A percentile compares a stretch with the other conserved stretches of the same genome.
Evolutionary conservation across 2,329 filamentous ascomycete species (phyloP).

Genomic region (Colletotrichum musicola): DNA sequence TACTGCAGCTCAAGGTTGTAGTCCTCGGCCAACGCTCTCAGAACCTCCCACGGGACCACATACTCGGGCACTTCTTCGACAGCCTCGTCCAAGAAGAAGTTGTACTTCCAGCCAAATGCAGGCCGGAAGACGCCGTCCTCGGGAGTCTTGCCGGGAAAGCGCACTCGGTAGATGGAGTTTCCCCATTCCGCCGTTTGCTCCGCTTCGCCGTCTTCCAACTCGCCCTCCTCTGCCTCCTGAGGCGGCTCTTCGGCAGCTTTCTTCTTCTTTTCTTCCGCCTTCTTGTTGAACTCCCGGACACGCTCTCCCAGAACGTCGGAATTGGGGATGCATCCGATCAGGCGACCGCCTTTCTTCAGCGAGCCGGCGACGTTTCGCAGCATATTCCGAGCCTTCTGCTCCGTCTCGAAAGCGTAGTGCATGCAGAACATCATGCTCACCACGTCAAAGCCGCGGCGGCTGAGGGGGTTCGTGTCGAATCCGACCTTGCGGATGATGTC

Average conservation of each 20-base stretch:
- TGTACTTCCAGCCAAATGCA: slow-evolving; percentile 98
- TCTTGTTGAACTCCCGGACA: slow-evolving; percentile 82
- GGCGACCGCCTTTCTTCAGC: slow-evolving; percentile 92
- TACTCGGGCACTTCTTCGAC: slow-evolving; percentile 98
- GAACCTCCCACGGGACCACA: slow-evolving; percentile 97
- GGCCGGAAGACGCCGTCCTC: slow-evolving; percentile 92
- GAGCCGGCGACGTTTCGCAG: slow-evolving; percentile 90
- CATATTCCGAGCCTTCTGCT: slow-evolving; percentile 92
- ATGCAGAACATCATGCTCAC: slow-evolving; percentile 99
- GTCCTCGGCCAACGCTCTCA: slow-evolving; percentile 93
- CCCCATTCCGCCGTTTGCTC: slow-evolving; percentile 85
- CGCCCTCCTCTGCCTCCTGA: slow-evolving; percentile 56
- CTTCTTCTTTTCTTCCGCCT: slow-evolving; percentile 56
- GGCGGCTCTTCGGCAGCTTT: slow-evolving; percentile 45
- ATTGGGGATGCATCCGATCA: slow-evolving; percentile 97
- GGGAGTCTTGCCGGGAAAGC: slow-evolving; percentile 86
- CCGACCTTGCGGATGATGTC: slow-evolving; percentile 88
- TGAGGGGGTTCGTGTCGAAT: slow-evolving; percentile 81
- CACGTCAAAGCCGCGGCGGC: slow-evolving; percentile 89
- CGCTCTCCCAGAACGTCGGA: slow-evolving; percentile 87
- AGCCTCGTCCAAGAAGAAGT: slow-evolving; percentile 94
- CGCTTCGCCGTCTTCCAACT: slow-evolving; percentile 71
- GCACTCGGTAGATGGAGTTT: slow-evolving; percentile 91
- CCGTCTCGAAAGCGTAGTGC: slow-evolving; percentile 97
- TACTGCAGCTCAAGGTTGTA: slow-evolving; percentile 98